Conservation (phyloP, 2,329 filamentous ascomycete genomes). For the Aureobasidium uvarum region DNA sequence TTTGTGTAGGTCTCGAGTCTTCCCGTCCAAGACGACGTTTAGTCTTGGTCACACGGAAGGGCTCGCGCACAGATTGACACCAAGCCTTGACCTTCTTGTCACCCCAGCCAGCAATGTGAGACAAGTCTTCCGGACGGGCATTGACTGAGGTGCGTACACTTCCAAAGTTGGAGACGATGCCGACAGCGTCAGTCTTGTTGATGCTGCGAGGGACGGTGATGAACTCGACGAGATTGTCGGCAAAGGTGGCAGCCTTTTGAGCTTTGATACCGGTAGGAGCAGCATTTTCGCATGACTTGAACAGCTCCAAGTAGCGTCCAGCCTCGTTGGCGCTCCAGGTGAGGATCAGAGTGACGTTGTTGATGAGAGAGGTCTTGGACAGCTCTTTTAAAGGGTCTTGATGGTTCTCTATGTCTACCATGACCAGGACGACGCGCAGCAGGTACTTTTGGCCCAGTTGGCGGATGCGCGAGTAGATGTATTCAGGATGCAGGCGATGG, state of each 20-base stretch:
- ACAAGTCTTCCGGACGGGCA: conserved; percentile 80
- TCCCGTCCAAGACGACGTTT: conserved; percentile 50
- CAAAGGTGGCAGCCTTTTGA: conserved; percentile 77
- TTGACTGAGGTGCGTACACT: conserved; percentile 84
- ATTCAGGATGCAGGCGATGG: conserved; percentile 94
- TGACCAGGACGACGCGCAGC: conserved; percentile 78
- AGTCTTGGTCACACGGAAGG: conserved; percentile 73
- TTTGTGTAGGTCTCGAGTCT: conserved; percentile 30
- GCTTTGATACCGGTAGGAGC: conserved; percentile 78
- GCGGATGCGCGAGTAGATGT: conserved; percentile 91
- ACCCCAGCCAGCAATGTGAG: conserved; percentile 86
- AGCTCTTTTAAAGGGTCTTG: conserved; percentile 86
- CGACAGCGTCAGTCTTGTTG: conserved; percentile 92
- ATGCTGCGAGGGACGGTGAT: conserved; percentile 85
- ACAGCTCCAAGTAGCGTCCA: conserved; percentile 88
- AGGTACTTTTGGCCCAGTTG: conserved; percentile 81
- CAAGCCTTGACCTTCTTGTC: conserved; percentile 91
- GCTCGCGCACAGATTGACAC: conserved; percentile 77
- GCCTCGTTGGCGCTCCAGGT: conserved; percentile 96
- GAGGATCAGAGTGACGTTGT: conserved; percentile 86
- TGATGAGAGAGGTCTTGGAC: conserved; percentile 87
- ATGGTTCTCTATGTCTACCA: conserved; percentile 95
- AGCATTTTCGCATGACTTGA: conserved; percentile 91
- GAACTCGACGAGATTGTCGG: conserved; percentile 86
- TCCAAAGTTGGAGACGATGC: conserved; percentile 87